These are phyloP conservation scores for Dendrostoma leiphaemia DNA, from an alignment of 2,329 filamentous ascomycete species.

Conservation along the genomic window DNA sequence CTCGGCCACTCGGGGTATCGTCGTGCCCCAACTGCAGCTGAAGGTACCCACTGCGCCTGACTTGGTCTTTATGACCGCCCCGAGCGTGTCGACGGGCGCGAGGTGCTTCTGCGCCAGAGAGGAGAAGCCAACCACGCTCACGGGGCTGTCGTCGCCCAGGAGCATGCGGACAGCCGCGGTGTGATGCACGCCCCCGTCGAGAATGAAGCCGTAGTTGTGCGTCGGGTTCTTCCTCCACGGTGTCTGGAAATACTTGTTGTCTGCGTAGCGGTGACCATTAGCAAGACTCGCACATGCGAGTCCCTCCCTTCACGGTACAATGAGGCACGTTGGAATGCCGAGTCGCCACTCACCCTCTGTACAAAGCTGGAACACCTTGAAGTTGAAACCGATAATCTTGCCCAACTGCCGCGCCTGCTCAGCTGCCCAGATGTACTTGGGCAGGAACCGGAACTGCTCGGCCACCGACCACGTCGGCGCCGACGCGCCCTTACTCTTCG, in stretches of 20 bases:
- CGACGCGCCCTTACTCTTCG: slow-evolving; percentile 30
- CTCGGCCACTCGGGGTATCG: slow-evolving; percentile 45
- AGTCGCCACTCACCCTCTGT: slow-evolving; percentile 22
- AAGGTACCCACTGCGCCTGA: slow-evolving; percentile 57
- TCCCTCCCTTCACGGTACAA: not conserved
- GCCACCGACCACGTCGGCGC: slow-evolving; percentile 50
- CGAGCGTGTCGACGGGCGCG: slow-evolving; percentile 62
- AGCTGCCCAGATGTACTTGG: slow-evolving; percentile 51
- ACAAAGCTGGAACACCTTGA: slow-evolving; percentile 41
- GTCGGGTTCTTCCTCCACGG: slow-evolving; percentile 63
- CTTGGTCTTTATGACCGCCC: slow-evolving; percentile 53
- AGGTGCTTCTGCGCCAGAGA: slow-evolving; percentile 51
- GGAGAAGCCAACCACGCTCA: slow-evolving; percentile 52
- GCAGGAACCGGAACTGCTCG: slow-evolving; percentile 67
- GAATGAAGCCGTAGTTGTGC: slow-evolving; percentile 69
- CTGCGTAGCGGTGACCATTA: not conserved
- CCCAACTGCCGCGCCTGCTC: slow-evolving; percentile 50
- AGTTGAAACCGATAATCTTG: slow-evolving; percentile 42
- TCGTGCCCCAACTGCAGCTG: slow-evolving; percentile 56
- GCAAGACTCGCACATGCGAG: not conserved
- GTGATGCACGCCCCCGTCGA: slow-evolving; percentile 71
- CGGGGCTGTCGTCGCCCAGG: slow-evolving; percentile 43
- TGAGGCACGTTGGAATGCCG: no score
- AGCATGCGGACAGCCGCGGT: slow-evolving; percentile 59
- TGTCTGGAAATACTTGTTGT: slow-evolving; percentile 44